Evolutionary conservation across 75 land plant species (phyloP).

Genomic region (Selaginella moellendorffii): DNA sequence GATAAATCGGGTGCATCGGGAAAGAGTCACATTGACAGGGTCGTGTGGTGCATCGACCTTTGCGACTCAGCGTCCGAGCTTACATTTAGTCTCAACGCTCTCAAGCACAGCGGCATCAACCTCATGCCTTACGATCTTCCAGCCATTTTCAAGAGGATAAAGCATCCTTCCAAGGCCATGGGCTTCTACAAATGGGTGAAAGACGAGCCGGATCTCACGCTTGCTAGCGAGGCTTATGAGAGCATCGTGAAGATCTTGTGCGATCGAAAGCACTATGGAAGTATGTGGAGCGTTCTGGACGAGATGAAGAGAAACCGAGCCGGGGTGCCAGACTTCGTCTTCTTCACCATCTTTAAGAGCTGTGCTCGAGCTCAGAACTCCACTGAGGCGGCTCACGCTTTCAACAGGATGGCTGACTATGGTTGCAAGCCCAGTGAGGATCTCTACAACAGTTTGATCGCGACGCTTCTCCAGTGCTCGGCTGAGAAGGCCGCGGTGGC

Average conservation of each 20-base stretch:
- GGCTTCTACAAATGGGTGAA: neutral
- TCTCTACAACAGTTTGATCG: neutral
- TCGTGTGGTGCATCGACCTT: neutral
- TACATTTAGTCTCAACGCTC: neutral
- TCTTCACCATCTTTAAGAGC: neutral
- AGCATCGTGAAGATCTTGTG: neutral
- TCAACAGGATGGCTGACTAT: neutral
- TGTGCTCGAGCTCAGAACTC: neutral
- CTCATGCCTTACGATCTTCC: neutral
- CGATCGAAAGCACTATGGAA: neutral
- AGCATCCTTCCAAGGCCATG: neutral
- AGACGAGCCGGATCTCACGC: neutral
- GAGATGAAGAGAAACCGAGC: neutral
- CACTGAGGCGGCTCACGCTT: neutral
- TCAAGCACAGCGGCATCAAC: neutral
- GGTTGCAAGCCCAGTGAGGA: neutral
- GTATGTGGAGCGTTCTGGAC: neutral
- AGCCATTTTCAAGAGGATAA: neutral
- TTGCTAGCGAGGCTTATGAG: neutral
- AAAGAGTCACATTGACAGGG: neutral
- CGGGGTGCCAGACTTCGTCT: neutral
- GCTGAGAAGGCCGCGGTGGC: neutral
- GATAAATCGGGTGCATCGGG: neutral
- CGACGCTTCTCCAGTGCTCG: neutral
- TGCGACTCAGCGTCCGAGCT: neutral